Evolutionary conservation across 805 yeast genomes (phyloP).

Genomic region (Saccharomycopsis oosterbeekiorum): DNA sequence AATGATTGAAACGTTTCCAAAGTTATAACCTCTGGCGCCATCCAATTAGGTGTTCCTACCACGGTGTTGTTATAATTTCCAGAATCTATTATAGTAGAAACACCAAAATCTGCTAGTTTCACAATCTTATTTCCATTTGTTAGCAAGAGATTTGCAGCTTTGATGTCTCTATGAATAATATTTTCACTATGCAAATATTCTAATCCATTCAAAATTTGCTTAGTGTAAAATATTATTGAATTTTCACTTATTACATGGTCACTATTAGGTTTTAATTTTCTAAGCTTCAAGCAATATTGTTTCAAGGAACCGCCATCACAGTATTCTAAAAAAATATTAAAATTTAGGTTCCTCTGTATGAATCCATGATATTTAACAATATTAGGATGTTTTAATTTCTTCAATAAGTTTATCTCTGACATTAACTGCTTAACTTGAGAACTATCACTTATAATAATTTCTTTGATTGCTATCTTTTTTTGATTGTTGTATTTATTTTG

Average conservation of each 20-base stretch:
- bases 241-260: constrained; percentile 72
- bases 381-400: constrained; percentile 79
- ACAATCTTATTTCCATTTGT: constrained; percentile 69
- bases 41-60: constrained; percentile 97
- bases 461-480: constrained; percentile 71
- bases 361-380: constrained; percentile 91
- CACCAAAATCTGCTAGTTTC: constrained; percentile 81
- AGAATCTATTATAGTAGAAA: constrained; percentile 42
- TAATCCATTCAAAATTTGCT: constrained; percentile 69
- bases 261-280: constrained; percentile 25
- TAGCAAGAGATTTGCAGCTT: constrained; percentile 70
- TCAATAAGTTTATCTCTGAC: constrained; percentile 62
- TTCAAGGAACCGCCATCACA: constrained; percentile 62
- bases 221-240: constrained; percentile 56
- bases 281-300: constrained; percentile 4
- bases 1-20: constrained; percentile 71
- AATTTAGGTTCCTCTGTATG: constrained; percentile 54
- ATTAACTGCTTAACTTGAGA: constrained; percentile 13
- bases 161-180: constrained; percentile 79
- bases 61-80: constrained; percentile 40
- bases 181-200: constrained; percentile 63
- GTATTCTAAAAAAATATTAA: constrained; percentile 75
- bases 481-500: constrained; percentile 48
- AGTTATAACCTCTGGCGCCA: constrained; percentile 93
- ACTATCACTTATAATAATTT: constrained; percentile 31